Conservation (phyloP, 2,329 filamentous ascomycete genomes). For the Aspergillus pseudoglaucus region DNA sequence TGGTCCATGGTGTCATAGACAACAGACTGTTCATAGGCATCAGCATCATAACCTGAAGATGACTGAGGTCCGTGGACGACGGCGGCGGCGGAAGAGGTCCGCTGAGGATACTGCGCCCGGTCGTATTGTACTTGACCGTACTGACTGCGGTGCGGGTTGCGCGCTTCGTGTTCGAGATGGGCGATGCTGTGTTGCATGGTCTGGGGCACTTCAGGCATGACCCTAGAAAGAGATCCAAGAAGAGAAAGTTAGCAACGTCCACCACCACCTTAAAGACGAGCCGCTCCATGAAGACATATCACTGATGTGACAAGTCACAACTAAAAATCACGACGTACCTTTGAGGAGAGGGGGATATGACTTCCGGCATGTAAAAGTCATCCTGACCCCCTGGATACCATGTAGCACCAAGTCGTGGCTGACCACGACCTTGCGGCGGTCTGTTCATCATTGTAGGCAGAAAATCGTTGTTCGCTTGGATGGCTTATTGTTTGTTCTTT, state of each 20-base stretch:
- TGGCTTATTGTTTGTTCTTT: background rate
- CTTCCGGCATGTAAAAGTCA: conserved; percentile 63
- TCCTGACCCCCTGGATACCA: conserved; percentile 63
- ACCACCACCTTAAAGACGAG: conserved; percentile 8
- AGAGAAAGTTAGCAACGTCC: conserved; percentile 20
- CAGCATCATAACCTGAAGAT: conserved; percentile 27
- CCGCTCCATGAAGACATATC: too few species aligned
- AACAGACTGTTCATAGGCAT: conserved; percentile 47
- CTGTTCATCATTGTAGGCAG: conserved; percentile 27
- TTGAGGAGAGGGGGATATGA: conserved; percentile 65
- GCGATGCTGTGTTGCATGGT: conserved; percentile 95
- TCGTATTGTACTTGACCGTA: conserved; percentile 27
- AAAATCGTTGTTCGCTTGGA: conserved; percentile 5
- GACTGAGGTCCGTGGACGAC: conserved; percentile 22
- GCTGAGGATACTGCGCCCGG: conserved; percentile 29
- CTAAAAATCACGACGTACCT: conserved; percentile 43
- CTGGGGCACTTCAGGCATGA: conserved; percentile 91
- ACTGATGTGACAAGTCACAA: background rate
- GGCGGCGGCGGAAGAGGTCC: conserved; percentile 26
- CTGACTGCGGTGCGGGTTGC: conserved; percentile 40
- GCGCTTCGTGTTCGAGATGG: conserved; percentile 76
- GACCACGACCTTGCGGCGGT: conserved; percentile 33
- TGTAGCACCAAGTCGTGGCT: conserved; percentile 51
- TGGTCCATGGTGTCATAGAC: conserved; percentile 46
- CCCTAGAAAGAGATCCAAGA: conserved; percentile 46